Base-by-base conservation (phyloP, 768 basidiomycete species). In the Punctularia strigosozonata region DNA sequence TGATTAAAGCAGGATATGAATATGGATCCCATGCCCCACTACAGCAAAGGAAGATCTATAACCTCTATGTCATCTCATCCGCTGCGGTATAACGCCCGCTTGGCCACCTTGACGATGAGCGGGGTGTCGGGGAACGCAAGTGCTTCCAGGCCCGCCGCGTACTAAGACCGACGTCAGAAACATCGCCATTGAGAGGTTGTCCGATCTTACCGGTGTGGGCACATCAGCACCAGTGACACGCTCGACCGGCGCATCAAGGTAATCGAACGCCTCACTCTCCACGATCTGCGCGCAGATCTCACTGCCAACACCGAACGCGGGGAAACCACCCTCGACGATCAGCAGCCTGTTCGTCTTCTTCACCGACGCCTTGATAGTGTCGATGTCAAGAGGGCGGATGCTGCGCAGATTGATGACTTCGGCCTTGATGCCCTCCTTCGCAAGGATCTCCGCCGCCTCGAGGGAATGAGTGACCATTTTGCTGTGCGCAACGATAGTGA, bases 291-390 rank as follows among this genome's bases (percentile, higher is more conserved):
- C 95, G 49, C 87, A 88, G 52, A 99, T 94, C 64, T 99, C 95
- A 50, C 90, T 92, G 47, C 95, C 95, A 40, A 99, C 94, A 66
- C 95, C 90, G 60, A 97, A 98, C 36, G 75, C 80, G 26, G 95
- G 95, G 89, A 95, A 99, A 26, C 95, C 95, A 61, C 94, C 94
- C 63, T 99, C 95, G 37, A 90, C 92, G 41, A 85, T 87, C 39
- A 99, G 69, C 46, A 99, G 73, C 41, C 88, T 91, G 66, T 94
- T 94, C 24, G 95, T 99, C 73, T 99, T 99, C 74, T 98, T 98
- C 52, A 99, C 88, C 6, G 89, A 92, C 53, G 77, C 73, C 59
- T 87, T 92, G 63, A 99, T 97, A 38, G 94, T 97, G 46, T 91
- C 86, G 51, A 98, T 94, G 59, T 99, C 95, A 22, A 99, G 76